Base-by-base conservation (phyloP, 495 filamentous ascomycete species). In the Bathelium albidoporum region DNA sequence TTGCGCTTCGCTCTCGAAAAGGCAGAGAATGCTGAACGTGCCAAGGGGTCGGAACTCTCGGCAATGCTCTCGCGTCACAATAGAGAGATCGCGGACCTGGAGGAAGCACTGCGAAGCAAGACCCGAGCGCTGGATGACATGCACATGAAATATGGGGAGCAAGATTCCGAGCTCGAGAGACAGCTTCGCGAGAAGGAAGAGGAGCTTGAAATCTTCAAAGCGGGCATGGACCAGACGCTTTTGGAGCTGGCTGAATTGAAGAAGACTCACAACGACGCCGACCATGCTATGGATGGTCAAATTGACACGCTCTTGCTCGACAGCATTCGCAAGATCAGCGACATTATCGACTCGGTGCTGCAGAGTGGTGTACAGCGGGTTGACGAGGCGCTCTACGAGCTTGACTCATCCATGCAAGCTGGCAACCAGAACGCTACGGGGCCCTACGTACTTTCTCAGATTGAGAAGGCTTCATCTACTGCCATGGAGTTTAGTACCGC, bases 341-440 rank as follows among this genome's bases (percentile, higher is more conserved):
- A 96, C 60, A 95, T 97, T 65, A 95, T 98, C 69, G 94, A 98
- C 76, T 95, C 94, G 2, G 94, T 98, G 36, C 80, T 98, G 39
- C 91, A 96, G 75, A 85, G 90, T 59, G 95, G 91, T 71, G 91
- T 97, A 60, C 87, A 92, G 74, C 88, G 94, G 43, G 91, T 98
- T 49, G 94, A 98, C 70, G 94, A 98, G 75, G 91, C 94, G 59
- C 76, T 98, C 28, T 98, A 98, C 74, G 94, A 98, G 74, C 80
- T 98, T 29, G 94, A 98, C 73, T 97, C 94, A 3, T 85, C 88
- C 60, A 97, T 96, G 91, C 93, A 97, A 73, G 94, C 94, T 49
- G 94, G 94, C 70, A 98, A 98, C 76, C 93, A 97, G 78, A 97
- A 92, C 69, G 94, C 94, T 1, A 95, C 92, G 29, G 90, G 94